A percentile compares a stretch with the other conserved stretches of the same genome.
Evolutionary conservation across 2,329 filamentous ascomycete genomes (phyloP).

Genomic region (Volutella citrinella): DNA sequence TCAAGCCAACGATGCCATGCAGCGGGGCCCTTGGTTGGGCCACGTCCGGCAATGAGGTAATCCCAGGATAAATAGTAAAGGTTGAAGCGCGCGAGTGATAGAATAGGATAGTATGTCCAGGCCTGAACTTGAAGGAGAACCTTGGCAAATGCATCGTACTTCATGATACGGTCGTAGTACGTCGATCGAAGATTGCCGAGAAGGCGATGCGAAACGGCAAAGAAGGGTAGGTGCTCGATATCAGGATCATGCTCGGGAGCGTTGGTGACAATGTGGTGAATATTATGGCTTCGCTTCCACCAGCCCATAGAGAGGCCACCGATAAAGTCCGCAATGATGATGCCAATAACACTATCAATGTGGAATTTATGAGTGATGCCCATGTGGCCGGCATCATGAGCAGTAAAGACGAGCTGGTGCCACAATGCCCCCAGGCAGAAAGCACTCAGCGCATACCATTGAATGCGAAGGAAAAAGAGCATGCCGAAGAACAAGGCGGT

Average conservation of each 20-base stretch:
- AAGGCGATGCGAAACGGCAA: conserved; percentile 81
- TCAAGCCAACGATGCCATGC: conserved; percentile 86
- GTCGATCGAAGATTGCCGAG: conserved; percentile 70
- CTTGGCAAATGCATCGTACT: conserved; percentile 72
- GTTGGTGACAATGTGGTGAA: conserved; percentile 96
- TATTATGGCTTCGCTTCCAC: conserved; percentile 97
- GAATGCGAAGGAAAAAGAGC: conserved; percentile 57
- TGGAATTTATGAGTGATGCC: conserved; percentile 92
- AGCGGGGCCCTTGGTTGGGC: conserved; percentile 71
- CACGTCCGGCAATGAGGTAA: conserved; percentile 67
- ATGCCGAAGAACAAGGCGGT: conserved; percentile 58
- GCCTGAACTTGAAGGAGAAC: conserved; percentile 71
- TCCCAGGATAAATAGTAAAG: conserved; percentile 80
- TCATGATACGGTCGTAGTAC: conserved; percentile 79
- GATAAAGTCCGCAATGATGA: conserved; percentile 83
- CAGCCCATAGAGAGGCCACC: conserved; percentile 89
- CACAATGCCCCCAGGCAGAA: conserved; percentile 79
- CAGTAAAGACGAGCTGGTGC: conserved; percentile 93
- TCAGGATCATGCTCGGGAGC: conserved; percentile 94
- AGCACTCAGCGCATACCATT: conserved; percentile 69
- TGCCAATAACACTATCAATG: conserved; percentile 79
- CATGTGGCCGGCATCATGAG: conserved; percentile 96
- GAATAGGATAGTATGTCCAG: conserved; percentile 79
- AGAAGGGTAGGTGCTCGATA: conserved; percentile 87
- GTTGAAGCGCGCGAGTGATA: conserved; percentile 82